Evolutionary conservation across 2,329 filamentous ascomycete genomes (phyloP).

Genomic region (Nothophoma quercina): DNA sequence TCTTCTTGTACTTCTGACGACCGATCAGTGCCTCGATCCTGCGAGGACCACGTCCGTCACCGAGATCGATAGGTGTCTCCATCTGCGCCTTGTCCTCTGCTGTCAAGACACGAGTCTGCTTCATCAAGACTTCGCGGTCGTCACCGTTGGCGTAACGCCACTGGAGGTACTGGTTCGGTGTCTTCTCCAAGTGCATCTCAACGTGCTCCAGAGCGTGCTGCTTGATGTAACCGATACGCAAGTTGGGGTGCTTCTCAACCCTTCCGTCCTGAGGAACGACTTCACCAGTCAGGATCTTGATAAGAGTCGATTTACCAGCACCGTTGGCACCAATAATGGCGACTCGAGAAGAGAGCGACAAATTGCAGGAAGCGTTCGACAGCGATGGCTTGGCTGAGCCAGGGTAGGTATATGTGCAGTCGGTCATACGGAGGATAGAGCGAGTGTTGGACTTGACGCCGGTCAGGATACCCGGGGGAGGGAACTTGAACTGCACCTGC

Average conservation of each 20-base stretch:
- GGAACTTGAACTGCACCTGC: constrained; percentile 96
- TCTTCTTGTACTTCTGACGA: constrained; percentile 99
- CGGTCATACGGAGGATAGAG: constrained; percentile 93
- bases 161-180: constrained; percentile 97
- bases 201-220: constrained; percentile 99
- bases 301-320: constrained; percentile 96
- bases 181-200: constrained; percentile 99
- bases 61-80: constrained; percentile 86
- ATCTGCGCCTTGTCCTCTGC: constrained; percentile 87
- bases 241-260: constrained; percentile 97
- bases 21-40: constrained; percentile 90
- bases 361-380: constrained; percentile 82
- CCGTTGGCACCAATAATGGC: constrained; percentile 98
- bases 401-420: constrained; percentile 94
- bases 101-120: constrained; percentile 92
- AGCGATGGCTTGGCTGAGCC: constrained; percentile 87
- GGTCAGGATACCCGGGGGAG: constrained; percentile 88
- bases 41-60: constrained; percentile 78
- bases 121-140: constrained; percentile 95
- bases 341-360: constrained; percentile 88
- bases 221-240: constrained; percentile 99
- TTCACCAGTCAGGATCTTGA: constrained; percentile 96
- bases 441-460: constrained; percentile 96
- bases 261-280: constrained; percentile 81
- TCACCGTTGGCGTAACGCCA: constrained; percentile 98